These are phyloP conservation scores for Deuterostichococcus epilithicus DNA, from an alignment of 139 green algal species.

Conservation along the genomic window DNA sequence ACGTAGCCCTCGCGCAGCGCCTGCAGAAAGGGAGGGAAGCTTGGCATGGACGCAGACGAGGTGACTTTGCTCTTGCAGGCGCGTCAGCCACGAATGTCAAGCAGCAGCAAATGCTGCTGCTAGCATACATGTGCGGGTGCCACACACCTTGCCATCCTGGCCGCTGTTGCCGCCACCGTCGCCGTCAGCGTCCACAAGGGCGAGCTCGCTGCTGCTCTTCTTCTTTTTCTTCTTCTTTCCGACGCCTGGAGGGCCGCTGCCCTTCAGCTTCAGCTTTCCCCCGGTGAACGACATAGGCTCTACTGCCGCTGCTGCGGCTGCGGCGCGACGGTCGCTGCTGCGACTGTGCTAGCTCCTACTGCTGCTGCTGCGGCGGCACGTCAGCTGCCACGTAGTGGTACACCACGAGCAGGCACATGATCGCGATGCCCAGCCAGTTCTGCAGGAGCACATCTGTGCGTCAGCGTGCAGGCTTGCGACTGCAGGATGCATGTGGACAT, in stretches of 20 bases:
- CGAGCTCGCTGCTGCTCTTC: constrained; percentile 35
- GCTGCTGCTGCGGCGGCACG: constrained; percentile 22
- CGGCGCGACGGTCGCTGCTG: background rate
- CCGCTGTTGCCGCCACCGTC: constrained; percentile 17
- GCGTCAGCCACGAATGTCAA: background rate
- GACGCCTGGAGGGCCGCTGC: constrained; percentile 41
- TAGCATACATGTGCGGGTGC: background rate
- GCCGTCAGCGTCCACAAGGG: background rate
- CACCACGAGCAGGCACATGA: constrained; percentile 65
- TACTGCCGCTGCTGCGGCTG: constrained; percentile 9
- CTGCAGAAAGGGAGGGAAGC: constrained; percentile 11
- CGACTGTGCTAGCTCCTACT: background rate
- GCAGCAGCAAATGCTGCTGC: background rate
- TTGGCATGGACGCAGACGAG: background rate
- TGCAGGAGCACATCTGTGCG: constrained; percentile 18
- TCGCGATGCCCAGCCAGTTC: constrained; percentile 65
- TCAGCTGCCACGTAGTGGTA: constrained; percentile 74
- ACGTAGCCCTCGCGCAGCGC: constrained; percentile 36
- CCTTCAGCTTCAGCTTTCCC: constrained; percentile 89
- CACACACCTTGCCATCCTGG: background rate
- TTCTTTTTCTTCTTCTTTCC: constrained; percentile 85
- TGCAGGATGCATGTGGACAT: background rate
- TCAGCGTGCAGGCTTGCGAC: background rate
- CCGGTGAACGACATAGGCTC: constrained; percentile 63
- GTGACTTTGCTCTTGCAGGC: too few species aligned